Evolutionary conservation across 768 basidiomycete species (phyloP), one percentile per base, ranked within the genome.

Genomic region (Trametes cubensis): DNA sequence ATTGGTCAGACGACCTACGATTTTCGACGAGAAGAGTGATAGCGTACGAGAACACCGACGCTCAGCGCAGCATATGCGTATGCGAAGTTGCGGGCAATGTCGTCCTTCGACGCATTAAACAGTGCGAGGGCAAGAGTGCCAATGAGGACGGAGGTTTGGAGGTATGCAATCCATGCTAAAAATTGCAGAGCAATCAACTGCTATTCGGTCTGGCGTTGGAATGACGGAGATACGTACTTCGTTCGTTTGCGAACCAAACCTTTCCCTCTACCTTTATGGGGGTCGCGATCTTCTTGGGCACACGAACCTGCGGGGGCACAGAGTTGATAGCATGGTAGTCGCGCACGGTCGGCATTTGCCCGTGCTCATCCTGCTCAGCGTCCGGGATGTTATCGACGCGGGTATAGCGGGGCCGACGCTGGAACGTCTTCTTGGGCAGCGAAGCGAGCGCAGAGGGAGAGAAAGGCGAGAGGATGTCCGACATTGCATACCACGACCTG

Each of bases 181-280:
- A 41, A 56, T 18, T 42, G 3, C 40, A 47, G 10, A 54, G 30
- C 54, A 55, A 20, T 50, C 15, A 7, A 13, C 7, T 17, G 10
- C 14, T 11, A 8, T 17, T 55, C 18, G 53, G 38, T 44, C 28
- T 20, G 18, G 25, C 4, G 40, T 17, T 30, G 45, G 48, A 52
- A 7, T 73, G 80, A 55, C 87, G 5, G 34, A 6, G 6, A 34
- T 34, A 10, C 34, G 62, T 49, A 94, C 92, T 94, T 71, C 93
- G 79, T 75, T 98, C 95, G 70, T 97, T 97, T 10, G 95, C 94
- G 73, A 98, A 96, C 95, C 95, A 98, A 50, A 98, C 95, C 70
- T 98, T 98, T 21, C 86, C 88, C 72, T 98, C 95, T 18, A 98
- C 94, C 65, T 87, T 90, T 68, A 98, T 80, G 0, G 88, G 85